These are phyloP conservation scores for Aureobasidium sp. DNA, from an alignment of 2,329 filamentous ascomycete genomes.

Conservation along the genomic window DNA sequence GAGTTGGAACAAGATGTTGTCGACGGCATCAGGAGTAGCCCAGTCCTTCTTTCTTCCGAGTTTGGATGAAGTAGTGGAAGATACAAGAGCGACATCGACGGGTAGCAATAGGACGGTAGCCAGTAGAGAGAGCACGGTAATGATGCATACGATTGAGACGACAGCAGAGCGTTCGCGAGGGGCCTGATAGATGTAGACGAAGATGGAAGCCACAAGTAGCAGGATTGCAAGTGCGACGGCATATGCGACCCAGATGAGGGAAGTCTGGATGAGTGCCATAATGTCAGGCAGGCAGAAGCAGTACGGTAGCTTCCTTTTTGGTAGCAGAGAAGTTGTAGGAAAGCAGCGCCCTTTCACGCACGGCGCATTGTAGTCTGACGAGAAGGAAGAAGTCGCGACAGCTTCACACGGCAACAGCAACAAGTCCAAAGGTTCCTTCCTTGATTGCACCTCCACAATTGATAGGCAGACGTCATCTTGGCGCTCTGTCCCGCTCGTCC, in stretches of 20 bases:
- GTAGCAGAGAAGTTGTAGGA: neutral
- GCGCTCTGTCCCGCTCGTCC: neutral
- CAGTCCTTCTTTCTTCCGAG: slow-evolving; percentile 85
- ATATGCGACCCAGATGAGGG: slow-evolving; percentile 93
- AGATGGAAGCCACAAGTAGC: slow-evolving; percentile 70
- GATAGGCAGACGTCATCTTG: slow-evolving; percentile 2
- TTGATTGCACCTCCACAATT: slow-evolving; percentile 1
- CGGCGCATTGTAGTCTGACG: neutral
- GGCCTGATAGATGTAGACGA: slow-evolving; percentile 86
- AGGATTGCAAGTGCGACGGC: slow-evolving; percentile 72
- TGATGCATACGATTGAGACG: slow-evolving; percentile 76
- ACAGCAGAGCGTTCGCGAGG: slow-evolving; percentile 76
- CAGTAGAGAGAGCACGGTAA: slow-evolving; percentile 79
- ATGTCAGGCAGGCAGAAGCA: slow-evolving; percentile 4
- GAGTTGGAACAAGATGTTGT: slow-evolving; percentile 70
- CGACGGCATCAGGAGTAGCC: slow-evolving; percentile 76
- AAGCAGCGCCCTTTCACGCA: neutral
- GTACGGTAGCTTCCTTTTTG: neutral
- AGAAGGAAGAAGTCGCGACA: neutral
- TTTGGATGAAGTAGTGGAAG: slow-evolving; percentile 70
- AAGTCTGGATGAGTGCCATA: slow-evolving; percentile 72
- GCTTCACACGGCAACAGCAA: neutral
- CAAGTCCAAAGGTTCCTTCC: slow-evolving; percentile 8
- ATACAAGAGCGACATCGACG: slow-evolving; percentile 91
- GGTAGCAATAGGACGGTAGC: slow-evolving; percentile 89